These are phyloP conservation scores for Yamadazyma kanchanaburiensis DNA, from an alignment of 1,139 yeast species.

Conservation along the genomic window DNA sequence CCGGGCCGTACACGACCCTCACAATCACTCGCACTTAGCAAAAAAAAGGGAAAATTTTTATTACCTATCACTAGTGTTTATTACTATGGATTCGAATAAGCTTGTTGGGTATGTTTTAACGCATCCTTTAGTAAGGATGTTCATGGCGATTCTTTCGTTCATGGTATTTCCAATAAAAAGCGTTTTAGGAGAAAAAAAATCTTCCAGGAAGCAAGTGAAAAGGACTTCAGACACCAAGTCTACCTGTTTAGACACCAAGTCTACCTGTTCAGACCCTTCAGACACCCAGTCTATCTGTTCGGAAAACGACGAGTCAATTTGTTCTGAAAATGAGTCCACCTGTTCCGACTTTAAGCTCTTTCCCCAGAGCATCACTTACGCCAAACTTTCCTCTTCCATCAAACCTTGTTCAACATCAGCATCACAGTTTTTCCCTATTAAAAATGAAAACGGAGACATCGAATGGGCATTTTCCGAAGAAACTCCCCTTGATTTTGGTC, in stretches of 20 bases:
- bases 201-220: too few species aligned
- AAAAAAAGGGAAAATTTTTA: constrained; percentile 1
- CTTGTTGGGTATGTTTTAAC: constrained; percentile 2
- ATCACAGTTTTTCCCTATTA: constrained; percentile 48
- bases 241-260: background rate
- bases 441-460: constrained; percentile 52
- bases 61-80: background rate
- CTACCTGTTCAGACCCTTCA: background rate
- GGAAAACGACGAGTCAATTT: background rate
- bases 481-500: constrained; percentile 2
- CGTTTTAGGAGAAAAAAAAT: too few species aligned
- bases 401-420: constrained; percentile 47
- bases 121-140: constrained; percentile 9
- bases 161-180: constrained; percentile 7
- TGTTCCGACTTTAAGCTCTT: constrained; percentile 4
- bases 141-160: constrained; percentile 7
- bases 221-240: too few species aligned
- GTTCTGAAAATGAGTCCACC: background rate
- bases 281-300: background rate
- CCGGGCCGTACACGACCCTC: too few species aligned
- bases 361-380: constrained; percentile 9
- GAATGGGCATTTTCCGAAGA: constrained; percentile 57
- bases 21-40: too few species aligned
- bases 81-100: constrained; percentile 3
- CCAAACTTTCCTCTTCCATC: constrained; percentile 11